Percentiles rank a stretch among this genome's conserved stretches.
phyloP scores from a whole-genome alignment of 805 yeast species.

The Starmerella apis region DNA sequence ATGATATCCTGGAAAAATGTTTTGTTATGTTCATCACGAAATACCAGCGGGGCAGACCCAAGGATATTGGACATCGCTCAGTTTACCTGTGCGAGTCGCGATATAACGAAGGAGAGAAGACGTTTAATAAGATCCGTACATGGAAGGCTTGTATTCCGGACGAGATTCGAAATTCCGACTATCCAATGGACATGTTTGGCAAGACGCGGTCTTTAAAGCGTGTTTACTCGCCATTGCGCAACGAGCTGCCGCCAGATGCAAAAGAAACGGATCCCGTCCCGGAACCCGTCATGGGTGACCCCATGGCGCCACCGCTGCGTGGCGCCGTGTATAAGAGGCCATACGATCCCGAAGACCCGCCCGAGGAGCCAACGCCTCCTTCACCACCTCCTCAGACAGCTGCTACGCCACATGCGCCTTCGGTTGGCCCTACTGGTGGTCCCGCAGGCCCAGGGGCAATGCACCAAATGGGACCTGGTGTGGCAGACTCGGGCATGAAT shows the following conservation, averaged over 20 bases:
- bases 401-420: slow-evolving; percentile 12
- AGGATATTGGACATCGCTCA: slow-evolving; percentile 54
- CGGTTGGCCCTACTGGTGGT: slow-evolving; percentile 2
- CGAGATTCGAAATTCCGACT: slow-evolving; percentile 64
- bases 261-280: slow-evolving; percentile 65
- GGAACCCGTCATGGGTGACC: slow-evolving; percentile 67
- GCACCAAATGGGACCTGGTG: slow-evolving; percentile 15
- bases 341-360: slow-evolving; percentile 66
- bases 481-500: slow-evolving; percentile 1
- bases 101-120: slow-evolving; percentile 81
- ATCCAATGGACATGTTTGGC: slow-evolving; percentile 50
- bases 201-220: slow-evolving; percentile 63
- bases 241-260: slow-evolving; percentile 65
- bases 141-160: slow-evolving; percentile 99
- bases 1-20: slow-evolving; percentile 85
- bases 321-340: slow-evolving; percentile 84
- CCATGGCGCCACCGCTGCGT: slow-evolving; percentile 85
- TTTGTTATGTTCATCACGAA: slow-evolving; percentile 90
- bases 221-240: slow-evolving; percentile 75
- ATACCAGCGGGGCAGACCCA: slow-evolving; percentile 88
- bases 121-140: slow-evolving; percentile 88
- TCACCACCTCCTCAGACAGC: slow-evolving; percentile 25
- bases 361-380: slow-evolving; percentile 50
- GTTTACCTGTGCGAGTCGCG: slow-evolving; percentile 90
- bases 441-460: slow-evolving; percentile 14